Percentiles rank a stretch among this genome's conserved stretches.
phyloP scores from a whole-genome alignment of 2,329 filamentous ascomycete species.

The Ciborinia camelliae region DNA sequence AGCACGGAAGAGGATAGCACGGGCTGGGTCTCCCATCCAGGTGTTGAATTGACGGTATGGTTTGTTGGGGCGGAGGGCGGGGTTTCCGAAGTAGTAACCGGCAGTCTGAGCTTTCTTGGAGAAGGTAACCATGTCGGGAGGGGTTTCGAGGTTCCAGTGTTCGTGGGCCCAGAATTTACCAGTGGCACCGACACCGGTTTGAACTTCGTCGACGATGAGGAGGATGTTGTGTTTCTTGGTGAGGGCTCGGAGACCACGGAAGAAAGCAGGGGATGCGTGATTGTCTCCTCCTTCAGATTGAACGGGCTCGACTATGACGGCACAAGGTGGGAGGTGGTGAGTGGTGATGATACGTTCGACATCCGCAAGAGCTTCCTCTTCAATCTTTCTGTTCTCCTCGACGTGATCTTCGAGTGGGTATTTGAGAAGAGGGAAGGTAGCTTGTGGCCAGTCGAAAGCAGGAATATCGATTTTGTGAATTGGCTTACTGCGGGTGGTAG shows the following conservation, averaged over 20 bases:
- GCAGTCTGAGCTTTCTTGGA: constrained; percentile 84
- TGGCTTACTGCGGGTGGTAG: constrained; percentile 76
- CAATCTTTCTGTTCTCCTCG: constrained; percentile 67
- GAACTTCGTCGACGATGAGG: constrained; percentile 80
- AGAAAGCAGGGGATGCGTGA: constrained; percentile 75
- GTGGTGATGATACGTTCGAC: constrained; percentile 68
- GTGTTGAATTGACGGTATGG: constrained; percentile 86
- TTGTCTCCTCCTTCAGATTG: constrained; percentile 84
- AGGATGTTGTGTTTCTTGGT: constrained; percentile 67
- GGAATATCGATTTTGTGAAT: constrained; percentile 86
- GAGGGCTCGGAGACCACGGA: constrained; percentile 69
- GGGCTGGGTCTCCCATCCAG: constrained; percentile 80
- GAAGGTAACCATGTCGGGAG: constrained; percentile 86
- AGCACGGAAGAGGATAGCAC: constrained; percentile 71
- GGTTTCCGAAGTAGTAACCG: constrained; percentile 77
- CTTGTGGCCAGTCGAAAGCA: constrained; percentile 84
- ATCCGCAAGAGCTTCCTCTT: constrained; percentile 69
- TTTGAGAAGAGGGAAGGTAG: constrained; percentile 73
- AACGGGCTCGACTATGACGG: constrained; percentile 74
- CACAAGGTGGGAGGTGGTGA: constrained; percentile 66
- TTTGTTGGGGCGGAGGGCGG: constrained; percentile 72
- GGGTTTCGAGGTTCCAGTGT: constrained; percentile 69
- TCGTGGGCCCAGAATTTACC: constrained; percentile 87
- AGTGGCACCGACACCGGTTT: constrained; percentile 80
- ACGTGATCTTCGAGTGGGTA: constrained; percentile 71